These are phyloP conservation scores for Hypoxylon sp. DNA, from an alignment of 2,329 filamentous ascomycete genomes.

Conservation along the genomic window DNA sequence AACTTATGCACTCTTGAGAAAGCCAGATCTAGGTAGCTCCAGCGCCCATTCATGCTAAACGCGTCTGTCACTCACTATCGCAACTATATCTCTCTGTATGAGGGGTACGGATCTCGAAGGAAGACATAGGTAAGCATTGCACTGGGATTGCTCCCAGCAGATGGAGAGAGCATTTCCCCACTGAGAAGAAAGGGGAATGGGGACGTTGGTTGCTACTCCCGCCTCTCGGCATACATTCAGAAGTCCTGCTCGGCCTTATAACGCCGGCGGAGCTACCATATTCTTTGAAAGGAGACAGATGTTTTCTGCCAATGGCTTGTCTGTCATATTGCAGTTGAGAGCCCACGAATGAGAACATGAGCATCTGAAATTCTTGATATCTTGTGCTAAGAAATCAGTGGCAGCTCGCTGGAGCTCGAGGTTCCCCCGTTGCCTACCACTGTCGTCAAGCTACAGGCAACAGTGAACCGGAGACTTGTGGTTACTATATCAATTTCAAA, in stretches of 20 bases:
- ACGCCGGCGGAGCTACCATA: neutral
- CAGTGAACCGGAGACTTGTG: neutral
- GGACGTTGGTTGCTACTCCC: too few species aligned
- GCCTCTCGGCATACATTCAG: neutral
- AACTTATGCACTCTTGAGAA: neutral
- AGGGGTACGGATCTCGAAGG: neutral
- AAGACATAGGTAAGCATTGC: too few species aligned
- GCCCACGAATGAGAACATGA: neutral
- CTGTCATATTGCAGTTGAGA: neutral
- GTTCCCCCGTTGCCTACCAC: neutral
- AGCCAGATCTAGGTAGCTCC: too few species aligned
- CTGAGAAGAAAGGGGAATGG: neutral
- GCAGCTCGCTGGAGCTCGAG: neutral
- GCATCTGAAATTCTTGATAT: neutral
- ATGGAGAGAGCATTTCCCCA: neutral
- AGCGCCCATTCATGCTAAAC: neutral
- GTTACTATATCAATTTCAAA: neutral
- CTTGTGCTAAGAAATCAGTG: neutral
- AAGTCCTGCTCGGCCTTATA: neutral
- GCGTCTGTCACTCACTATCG: neutral
- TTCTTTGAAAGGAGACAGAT: neutral
- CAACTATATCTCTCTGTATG: neutral
- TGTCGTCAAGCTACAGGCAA: neutral
- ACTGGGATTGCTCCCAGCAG: too few species aligned
- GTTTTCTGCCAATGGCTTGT: neutral